Percentiles rank a stretch among this genome's conserved stretches.
Evolutionary conservation across 306 rosid species (phyloP).

Genomic region (Dryas drummondii): DNA sequence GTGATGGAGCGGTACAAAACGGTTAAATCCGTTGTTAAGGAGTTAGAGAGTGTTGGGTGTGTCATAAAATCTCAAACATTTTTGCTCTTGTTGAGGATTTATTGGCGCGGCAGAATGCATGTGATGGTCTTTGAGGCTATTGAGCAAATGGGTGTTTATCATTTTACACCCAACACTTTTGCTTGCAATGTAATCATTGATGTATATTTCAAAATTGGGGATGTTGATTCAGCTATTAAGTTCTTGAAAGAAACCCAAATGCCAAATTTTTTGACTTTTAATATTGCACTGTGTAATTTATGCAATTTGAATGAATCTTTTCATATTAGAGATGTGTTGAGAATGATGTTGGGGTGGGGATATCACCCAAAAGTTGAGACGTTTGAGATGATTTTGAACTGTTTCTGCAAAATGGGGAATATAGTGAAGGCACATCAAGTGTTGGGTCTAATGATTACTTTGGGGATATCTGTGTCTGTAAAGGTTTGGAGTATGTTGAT

Average conservation of each 20-base stretch:
- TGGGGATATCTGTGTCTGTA: conserved; percentile 38
- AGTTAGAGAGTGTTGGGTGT: conserved; percentile 47
- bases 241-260: conserved; percentile 31
- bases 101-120: conserved; percentile 50
- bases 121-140: conserved; percentile 40
- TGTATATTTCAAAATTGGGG: conserved; percentile 44
- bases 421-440: conserved; percentile 48
- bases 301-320: conserved; percentile 35
- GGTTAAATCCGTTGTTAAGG: conserved; percentile 32
- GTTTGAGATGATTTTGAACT: conserved; percentile 47
- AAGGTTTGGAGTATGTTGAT: conserved; percentile 52
- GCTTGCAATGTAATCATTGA: conserved; percentile 56
- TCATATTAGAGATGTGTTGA: conserved; percentile 28
- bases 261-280: conserved; percentile 59
- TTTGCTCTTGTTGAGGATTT: conserved; percentile 52
- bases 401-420: conserved; percentile 49
- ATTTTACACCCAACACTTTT: conserved; percentile 48
- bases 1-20: conserved; percentile 38
- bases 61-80: conserved; percentile 44
- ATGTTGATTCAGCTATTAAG: conserved; percentile 31
- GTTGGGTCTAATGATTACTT: conserved; percentile 48
- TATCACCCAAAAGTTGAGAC: conserved; percentile 44
- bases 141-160: conserved; percentile 39
- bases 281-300: conserved; percentile 44
- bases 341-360: conserved; percentile 40